These are phyloP conservation scores for Margaritispora aquatica DNA, from an alignment of 495 filamentous ascomycete species.

Conservation along the genomic window DNA sequence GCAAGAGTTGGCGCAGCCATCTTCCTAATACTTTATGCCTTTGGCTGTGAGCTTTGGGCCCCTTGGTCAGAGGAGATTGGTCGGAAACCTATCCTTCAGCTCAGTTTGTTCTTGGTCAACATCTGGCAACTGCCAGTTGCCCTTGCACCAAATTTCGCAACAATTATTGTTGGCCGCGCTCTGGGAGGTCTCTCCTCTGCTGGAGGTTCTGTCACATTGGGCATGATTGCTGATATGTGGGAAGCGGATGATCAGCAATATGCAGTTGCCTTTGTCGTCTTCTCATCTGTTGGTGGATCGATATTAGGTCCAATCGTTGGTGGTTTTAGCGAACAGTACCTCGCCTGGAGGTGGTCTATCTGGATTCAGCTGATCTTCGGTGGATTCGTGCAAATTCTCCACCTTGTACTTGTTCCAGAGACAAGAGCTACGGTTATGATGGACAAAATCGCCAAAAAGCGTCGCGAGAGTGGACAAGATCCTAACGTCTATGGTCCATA, in stretches of 20 bases:
- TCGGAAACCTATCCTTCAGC: conserved; percentile 67
- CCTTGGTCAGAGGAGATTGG: conserved; percentile 78
- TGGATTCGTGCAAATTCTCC: conserved; percentile 54
- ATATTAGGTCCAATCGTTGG: conserved; percentile 75
- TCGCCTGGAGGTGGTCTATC: conserved; percentile 71
- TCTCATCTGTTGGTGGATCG: conserved; percentile 71
- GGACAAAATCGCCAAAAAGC: conserved; percentile 59
- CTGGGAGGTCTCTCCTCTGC: conserved; percentile 68
- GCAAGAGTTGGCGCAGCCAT: conserved; percentile 62
- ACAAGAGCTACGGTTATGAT: conserved; percentile 62
- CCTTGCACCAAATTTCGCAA: conserved; percentile 61
- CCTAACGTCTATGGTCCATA: conserved; percentile 57
- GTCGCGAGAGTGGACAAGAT: conserved; percentile 47
- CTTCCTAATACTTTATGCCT: conserved; percentile 69
- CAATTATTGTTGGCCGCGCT: conserved; percentile 57
- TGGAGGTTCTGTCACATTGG: conserved; percentile 74
- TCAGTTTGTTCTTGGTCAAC: conserved; percentile 64
- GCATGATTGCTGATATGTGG: conserved; percentile 79
- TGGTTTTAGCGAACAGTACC: conserved; percentile 61
- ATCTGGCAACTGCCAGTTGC: conserved; percentile 70
- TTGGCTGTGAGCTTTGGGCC: conserved; percentile 79
- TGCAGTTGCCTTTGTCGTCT: conserved; percentile 67
- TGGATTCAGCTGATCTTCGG: conserved; percentile 80
- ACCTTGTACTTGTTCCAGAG: conserved; percentile 63
- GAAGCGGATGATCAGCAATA: conserved; percentile 67